Percentiles rank a stretch among this genome's conserved stretches.
These are phyloP conservation scores for Amanita subjunquillea DNA, from an alignment of 768 basidiomycete species.

Conservation along the genomic window DNA sequence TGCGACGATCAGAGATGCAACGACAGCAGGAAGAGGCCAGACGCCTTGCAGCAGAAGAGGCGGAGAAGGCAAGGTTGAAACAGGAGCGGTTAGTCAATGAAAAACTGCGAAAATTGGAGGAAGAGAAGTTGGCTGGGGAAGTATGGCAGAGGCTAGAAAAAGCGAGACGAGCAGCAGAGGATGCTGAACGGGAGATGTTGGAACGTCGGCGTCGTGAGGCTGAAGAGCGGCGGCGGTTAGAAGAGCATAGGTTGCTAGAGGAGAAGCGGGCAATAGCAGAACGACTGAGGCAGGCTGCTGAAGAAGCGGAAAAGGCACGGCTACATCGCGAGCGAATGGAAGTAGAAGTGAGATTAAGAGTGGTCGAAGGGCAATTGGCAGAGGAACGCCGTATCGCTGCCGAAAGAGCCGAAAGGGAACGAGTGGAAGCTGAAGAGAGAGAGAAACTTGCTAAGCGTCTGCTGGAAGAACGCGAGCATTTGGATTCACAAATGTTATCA, in stretches of 20 bases:
- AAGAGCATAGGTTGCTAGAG: slow-evolving; percentile 21
- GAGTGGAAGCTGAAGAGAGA: slow-evolving; percentile 10
- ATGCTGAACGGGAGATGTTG: slow-evolving; percentile 12
- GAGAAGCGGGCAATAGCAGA: slow-evolving; percentile 19
- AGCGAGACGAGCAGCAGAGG: slow-evolving; percentile 12
- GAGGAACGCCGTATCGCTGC: slow-evolving; percentile 17
- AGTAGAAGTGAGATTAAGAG: slow-evolving; percentile 21
- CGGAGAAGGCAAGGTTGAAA: slow-evolving; percentile 23
- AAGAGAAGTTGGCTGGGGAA: slow-evolving; percentile 13
- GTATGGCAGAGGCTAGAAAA: slow-evolving; percentile 15
- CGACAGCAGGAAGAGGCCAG: slow-evolving; percentile 24
- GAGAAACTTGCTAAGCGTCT: slow-evolving; percentile 8
- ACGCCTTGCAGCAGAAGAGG: slow-evolving; percentile 24
- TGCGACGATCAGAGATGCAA: slow-evolving; percentile 23
- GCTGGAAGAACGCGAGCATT: slow-evolving; percentile 3
- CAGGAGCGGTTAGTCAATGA: slow-evolving; percentile 19
- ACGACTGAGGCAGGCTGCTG: slow-evolving; percentile 12
- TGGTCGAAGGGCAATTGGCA: slow-evolving; percentile 20
- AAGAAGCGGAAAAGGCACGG: slow-evolving; percentile 19
- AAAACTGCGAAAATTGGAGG: slow-evolving; percentile 15
- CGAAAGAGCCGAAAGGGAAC: slow-evolving; percentile 11
- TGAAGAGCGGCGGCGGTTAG: slow-evolving; percentile 15
- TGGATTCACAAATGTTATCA: slow-evolving; percentile 6
- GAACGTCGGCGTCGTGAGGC: slow-evolving; percentile 12
- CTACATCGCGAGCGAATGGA: slow-evolving; percentile 19